Percentiles rank a stretch among this genome's conserved stretches.
Evolutionary conservation across 2,329 filamentous ascomycete genomes (phyloP).

Genomic region (Sordariomycetes sp.): DNA sequence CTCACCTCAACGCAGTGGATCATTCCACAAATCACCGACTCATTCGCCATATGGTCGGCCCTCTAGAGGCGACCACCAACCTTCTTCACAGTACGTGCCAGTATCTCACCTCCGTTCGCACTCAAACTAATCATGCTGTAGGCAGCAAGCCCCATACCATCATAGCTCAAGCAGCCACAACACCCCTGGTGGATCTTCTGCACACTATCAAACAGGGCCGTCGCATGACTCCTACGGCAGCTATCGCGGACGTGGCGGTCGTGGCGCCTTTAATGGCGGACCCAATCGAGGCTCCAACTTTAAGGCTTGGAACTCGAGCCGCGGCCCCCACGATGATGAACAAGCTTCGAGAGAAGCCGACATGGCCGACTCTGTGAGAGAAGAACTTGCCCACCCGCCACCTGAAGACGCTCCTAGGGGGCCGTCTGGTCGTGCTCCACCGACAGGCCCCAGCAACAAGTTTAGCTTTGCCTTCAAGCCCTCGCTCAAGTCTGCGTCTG

Average conservation of each 20-base stretch:
- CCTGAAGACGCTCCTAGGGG: slow-evolving; percentile 39
- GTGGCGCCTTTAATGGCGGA: slow-evolving; percentile 40
- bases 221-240: no score
- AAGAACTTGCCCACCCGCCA: background rate
- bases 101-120: slow-evolving; percentile 16
- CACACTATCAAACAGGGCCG: slow-evolving; percentile 41
- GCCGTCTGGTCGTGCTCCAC: slow-evolving; percentile 43
- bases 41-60: slow-evolving; percentile 34
- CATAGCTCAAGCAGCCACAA: slow-evolving; percentile 38
- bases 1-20: slow-evolving; percentile 30
- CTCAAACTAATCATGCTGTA: slow-evolving; percentile 55
- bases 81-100: slow-evolving; percentile 28
- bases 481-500: slow-evolving; percentile 47
- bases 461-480: slow-evolving; percentile 93
- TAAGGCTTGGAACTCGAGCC: slow-evolving; percentile 58
- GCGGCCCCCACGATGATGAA: background rate
- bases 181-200: slow-evolving; percentile 41
- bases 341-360: background rate
- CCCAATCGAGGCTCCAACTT: slow-evolving; percentile 51
- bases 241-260: no score
- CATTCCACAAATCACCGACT: slow-evolving; percentile 35
- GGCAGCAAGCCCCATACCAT: slow-evolving; percentile 51
- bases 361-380: background rate
- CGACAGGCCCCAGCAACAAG: slow-evolving; percentile 53
- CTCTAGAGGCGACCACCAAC: slow-evolving; percentile 27